phyloP scores from a whole-genome alignment of 805 yeast genomes.

The Dipodascopsis tothii region DNA sequence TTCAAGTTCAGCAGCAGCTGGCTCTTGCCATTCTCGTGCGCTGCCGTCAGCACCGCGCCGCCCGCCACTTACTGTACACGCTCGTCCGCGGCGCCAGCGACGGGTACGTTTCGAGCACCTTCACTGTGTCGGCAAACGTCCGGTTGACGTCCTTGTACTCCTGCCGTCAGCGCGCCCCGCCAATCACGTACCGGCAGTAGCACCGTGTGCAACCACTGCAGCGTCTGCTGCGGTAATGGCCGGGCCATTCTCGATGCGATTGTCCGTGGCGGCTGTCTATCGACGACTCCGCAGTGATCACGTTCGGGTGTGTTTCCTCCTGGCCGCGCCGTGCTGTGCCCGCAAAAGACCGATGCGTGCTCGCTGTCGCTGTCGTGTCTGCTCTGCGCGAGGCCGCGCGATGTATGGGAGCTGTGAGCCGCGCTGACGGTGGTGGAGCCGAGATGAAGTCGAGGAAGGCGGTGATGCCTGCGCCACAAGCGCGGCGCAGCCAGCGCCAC shows the following conservation, averaged over 20 bases:
- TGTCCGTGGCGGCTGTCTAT: no score
- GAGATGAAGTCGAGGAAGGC: no score
- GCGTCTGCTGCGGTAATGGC: constrained; percentile 37
- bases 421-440: no score
- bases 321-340: no score
- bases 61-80: constrained; percentile 35
- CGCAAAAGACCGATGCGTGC: no score
- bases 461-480: no score
- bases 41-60: constrained; percentile 8
- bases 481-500: no score
- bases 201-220: constrained; percentile 54
- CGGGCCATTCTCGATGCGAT: constrained; percentile 23
- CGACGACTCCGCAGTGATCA: no score
- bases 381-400: no score
- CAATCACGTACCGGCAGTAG: constrained; percentile 39
- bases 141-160: constrained; percentile 19
- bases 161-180: not conserved
- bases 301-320: no score
- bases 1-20: constrained; percentile 54
- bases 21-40: constrained; percentile 51
- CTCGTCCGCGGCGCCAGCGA: constrained; percentile 64
- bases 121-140: constrained; percentile 53
- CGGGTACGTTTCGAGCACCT: constrained; percentile 44
- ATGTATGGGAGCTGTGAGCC: no score
- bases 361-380: no score